A percentile compares a stretch with the other conserved stretches of the same genome.
Evolutionary conservation across 306 rosid species (phyloP).

Genomic region (Acacia melanoxylon): DNA sequence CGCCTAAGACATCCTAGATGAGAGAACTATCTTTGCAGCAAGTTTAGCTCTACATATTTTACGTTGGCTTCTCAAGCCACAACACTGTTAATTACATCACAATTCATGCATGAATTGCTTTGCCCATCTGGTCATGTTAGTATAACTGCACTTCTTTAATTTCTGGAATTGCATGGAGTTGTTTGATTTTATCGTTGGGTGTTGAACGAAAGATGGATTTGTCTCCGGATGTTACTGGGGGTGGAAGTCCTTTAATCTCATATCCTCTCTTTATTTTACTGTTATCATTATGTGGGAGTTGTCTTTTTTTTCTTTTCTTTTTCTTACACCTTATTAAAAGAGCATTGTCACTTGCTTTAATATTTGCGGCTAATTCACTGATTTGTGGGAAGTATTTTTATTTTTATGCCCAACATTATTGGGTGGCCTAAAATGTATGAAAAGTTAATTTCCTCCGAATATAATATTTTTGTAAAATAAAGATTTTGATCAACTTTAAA

Average conservation of each 20-base stretch:
- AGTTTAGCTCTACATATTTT: constrained; percentile 20
- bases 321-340: neutral
- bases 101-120: constrained; percentile 29
- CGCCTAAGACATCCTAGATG: constrained; percentile 29
- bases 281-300: neutral
- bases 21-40: constrained; percentile 28
- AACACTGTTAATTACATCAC: constrained; percentile 15
- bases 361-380: neutral
- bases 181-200: neutral
- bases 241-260: neutral
- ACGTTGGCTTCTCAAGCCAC: constrained; percentile 21
- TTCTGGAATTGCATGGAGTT: neutral
- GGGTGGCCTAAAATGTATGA: neutral
- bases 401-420: neutral
- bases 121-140: neutral
- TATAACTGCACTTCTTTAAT: neutral
- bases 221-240: neutral
- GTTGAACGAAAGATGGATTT: neutral
- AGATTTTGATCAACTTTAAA: neutral
- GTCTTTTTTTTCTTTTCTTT: neutral
- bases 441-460: neutral
- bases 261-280: neutral
- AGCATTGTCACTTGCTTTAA: neutral
- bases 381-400: neutral
- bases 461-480: neutral